Conservation (phyloP, 306 rosid species). For the barrel medic (Medicago truncatula) region MtrunA17r5.0-ANR NC_053042.1:5928501-5929000, state of each 20-base stretch:
- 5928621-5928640: too few species aligned
- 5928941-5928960: conserved; percentile 71
- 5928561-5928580: too few species aligned
- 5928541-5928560: not conserved
- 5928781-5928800: conserved; percentile 83
- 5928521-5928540: not conserved
- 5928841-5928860: conserved; percentile 58
- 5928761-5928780: conserved; percentile 90
- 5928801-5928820: conserved; percentile 62
- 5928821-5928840: conserved; percentile 60
- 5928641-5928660: too few species aligned
- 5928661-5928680: too few species aligned
- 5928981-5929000: conserved; percentile 66
- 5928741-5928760: conserved; percentile 9
- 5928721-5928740: not conserved
- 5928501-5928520: not conserved
- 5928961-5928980: conserved; percentile 79
- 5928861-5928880: conserved; percentile 75
- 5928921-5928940: conserved; percentile 78
- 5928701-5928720: not conserved
- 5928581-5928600: too few species aligned
- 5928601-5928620: too few species aligned
- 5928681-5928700: too few species aligned
- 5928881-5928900: conserved; percentile 90
- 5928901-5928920: conserved; percentile 66